Evolutionary conservation across 306 rosid genomes (phyloP).

Genomic region (Purshia tridentata): DNA sequence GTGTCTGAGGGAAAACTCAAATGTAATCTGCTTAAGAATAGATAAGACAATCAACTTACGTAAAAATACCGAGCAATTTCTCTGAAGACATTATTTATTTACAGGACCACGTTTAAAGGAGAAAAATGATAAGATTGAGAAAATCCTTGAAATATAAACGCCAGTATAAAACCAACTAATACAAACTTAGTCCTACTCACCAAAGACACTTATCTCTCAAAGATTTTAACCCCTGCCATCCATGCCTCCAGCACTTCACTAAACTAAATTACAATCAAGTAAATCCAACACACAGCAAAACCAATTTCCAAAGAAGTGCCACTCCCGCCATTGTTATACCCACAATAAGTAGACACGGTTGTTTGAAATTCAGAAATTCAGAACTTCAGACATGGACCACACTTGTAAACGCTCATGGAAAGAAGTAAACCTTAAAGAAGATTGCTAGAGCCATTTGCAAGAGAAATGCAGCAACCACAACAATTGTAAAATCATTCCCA

Average conservation of each 20-base stretch:
- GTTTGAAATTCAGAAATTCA: conserved; percentile 6
- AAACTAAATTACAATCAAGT: conserved; percentile 10
- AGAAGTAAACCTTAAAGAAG: conserved; percentile 97
- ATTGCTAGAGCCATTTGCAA: conserved; percentile 87
- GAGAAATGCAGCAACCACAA: conserved; percentile 66
- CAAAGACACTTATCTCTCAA: neutral
- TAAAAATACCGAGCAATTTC: neutral
- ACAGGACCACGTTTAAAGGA: conserved; percentile 13
- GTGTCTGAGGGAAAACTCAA: too few relatives aligned
- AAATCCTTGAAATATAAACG: neutral
- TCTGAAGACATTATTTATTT: conserved; percentile 8
- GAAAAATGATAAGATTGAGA: neutral
- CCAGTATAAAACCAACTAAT: neutral
- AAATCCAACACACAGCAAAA: conserved; percentile 17
- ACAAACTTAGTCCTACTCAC: neutral
- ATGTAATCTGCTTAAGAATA: too few relatives aligned
- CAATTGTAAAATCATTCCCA: conserved; percentile 54
- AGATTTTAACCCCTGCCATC: neutral
- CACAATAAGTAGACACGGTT: conserved; percentile 15
- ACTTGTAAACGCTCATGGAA: conserved; percentile 50
- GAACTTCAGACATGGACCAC: conserved; percentile 18
- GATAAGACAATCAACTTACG: neutral
- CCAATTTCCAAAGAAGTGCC: neutral
- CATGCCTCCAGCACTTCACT: conserved; percentile 7
- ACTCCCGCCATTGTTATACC: neutral